Evolutionary conservation across 768 basidiomycete species (phyloP), one percentile per base, ranked within the genome.

Genomic region (Lanmaoa rubissima): DNA sequence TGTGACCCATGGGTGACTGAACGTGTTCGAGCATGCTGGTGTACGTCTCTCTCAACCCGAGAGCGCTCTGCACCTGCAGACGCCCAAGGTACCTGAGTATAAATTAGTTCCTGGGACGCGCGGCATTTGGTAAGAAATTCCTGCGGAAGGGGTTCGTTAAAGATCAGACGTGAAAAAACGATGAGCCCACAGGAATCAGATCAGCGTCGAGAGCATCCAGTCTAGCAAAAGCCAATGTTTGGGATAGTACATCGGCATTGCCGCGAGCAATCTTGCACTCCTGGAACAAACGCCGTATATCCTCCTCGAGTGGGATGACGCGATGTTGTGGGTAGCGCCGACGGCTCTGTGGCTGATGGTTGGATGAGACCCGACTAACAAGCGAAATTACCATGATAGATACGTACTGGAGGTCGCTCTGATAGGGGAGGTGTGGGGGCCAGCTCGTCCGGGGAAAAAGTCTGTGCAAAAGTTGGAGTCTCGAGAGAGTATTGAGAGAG

Each of bases 1-100:
- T 65, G 66, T 9, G 61, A 60, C 9, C 50, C 69, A 38, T 69
- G 62, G 0, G 48, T 53, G 41, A 55, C 39, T n/a, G 60, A 55
- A 68, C 66, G 42, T 59, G 62, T 47, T 48, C 48, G 60, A 26
- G 53, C 53, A 19, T 55, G 54, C 17, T 47, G 58, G 36, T 35
- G 14, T n/a, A 13, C 58, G 63, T 19, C 65, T 69, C 12, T 67
- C 59, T 61, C 70, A 13, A 66, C 63, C 35, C 89, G 79, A 9
- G 88, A 88, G 45, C 83, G 83, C 62, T 89, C 87, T 1, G 93
- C 93, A 14, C 86, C 82, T 1, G 92, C 86, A 21, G 85, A 82
- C 4, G 94, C 94, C 94, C 94, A 96, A 8, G 89, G 85, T 63
- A 97, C 94, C 72, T 95, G 94, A 12, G 88, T 85, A 60, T 78